These are phyloP conservation scores for Gynostemma pentaphyllum DNA, from an alignment of 306 rosid genomes.

Conservation along the genomic window DNA sequence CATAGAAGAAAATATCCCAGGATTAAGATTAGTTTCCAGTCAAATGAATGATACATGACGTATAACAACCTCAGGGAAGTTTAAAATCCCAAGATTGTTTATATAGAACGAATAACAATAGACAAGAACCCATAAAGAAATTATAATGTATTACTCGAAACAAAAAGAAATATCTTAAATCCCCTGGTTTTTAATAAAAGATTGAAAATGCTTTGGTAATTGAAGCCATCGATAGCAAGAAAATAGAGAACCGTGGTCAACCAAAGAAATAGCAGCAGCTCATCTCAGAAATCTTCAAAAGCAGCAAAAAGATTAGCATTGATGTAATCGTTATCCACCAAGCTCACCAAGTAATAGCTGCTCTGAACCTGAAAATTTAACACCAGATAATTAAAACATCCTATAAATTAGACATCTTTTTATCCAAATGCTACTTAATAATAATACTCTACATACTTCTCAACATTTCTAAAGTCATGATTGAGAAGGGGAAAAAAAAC, in stretches of 20 bases:
- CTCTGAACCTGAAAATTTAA: constrained; percentile 64
- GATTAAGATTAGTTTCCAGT: too few relatives aligned
- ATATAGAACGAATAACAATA: not conserved
- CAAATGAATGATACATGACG: constrained; percentile 6
- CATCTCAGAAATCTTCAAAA: constrained; percentile 46
- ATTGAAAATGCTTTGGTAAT: too few relatives aligned
- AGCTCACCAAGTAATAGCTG: constrained; percentile 81
- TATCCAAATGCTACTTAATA: not conserved
- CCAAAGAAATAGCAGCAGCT: not conserved
- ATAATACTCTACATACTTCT: not conserved
- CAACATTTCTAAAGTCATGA: not conserved
- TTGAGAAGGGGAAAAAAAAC: too few relatives aligned
- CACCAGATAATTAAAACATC: too few relatives aligned
- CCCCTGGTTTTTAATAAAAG: not conserved
- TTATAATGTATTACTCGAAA: not conserved
- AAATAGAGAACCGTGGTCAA: not conserved
- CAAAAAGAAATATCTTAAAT: not conserved
- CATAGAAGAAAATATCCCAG: too few relatives aligned
- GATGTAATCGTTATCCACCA: constrained; percentile 82
- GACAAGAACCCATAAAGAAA: not conserved
- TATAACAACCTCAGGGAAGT: not conserved
- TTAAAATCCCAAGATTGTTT: constrained; percentile 3
- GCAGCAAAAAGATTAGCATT: constrained; percentile 54
- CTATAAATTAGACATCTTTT: not conserved
- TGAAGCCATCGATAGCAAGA: not conserved